phyloP scores from a whole-genome alignment of 2,329 filamentous ascomycete genomes.

The Aspergillus vadensis region DNA sequence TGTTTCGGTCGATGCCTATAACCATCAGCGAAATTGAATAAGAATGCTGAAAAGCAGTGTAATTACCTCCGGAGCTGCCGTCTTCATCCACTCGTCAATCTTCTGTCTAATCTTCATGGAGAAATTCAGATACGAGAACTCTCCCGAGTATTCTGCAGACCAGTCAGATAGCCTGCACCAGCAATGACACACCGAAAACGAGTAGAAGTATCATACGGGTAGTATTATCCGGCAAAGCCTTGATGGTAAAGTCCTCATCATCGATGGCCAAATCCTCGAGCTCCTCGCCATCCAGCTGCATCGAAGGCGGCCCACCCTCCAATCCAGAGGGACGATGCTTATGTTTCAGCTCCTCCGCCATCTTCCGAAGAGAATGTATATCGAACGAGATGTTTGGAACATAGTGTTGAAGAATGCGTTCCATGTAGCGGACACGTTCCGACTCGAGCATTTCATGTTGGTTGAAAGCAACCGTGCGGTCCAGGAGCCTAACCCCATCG shows the following conservation, averaged over 20 bases:
- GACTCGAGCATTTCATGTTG: constrained; percentile 40
- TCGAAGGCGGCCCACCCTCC: constrained; percentile 24
- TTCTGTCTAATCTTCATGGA: constrained; percentile 47
- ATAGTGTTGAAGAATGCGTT: constrained; percentile 53
- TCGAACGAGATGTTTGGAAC: constrained; percentile 49
- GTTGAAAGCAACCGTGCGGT: constrained; percentile 33
- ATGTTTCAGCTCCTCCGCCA: constrained; percentile 48
- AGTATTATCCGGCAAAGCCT: constrained; percentile 42
- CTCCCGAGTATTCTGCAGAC: constrained; percentile 46
- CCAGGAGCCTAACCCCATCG: constrained; percentile 28
- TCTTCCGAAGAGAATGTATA: constrained; percentile 44
- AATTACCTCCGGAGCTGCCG: constrained; percentile 38
- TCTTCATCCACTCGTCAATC: constrained; percentile 47
- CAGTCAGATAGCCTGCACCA: constrained; percentile 12
- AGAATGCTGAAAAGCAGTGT: neutral
- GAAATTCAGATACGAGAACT: constrained; percentile 50
- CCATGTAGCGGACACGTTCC: constrained; percentile 47
- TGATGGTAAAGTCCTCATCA: constrained; percentile 45
- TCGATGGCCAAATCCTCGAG: constrained; percentile 45
- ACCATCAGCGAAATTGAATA: constrained; percentile 9
- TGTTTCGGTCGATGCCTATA: constrained; percentile 39
- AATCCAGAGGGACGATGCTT: constrained; percentile 37
- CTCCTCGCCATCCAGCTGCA: constrained; percentile 37
- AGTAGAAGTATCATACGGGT: constrained; percentile 34
- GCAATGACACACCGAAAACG: constrained; percentile 4